Evolutionary conservation across 2,329 filamentous ascomycete genomes (phyloP), one percentile per base, ranked within the genome.

Genomic region (Calonectria pseudoturangicola): DNA sequence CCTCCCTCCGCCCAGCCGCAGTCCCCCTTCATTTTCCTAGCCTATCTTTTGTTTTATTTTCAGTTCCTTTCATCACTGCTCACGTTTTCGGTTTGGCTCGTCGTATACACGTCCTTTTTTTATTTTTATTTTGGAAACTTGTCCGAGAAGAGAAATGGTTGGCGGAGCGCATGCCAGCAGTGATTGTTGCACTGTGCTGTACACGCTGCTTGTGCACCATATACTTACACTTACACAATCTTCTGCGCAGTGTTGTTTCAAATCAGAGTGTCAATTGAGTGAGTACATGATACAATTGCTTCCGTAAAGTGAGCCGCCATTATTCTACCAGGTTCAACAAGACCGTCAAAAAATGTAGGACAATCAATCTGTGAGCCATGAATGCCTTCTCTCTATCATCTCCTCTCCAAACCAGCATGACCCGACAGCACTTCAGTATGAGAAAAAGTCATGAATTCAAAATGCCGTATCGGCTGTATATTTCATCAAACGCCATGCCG

Each of bases 401-500:
- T 25, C 7, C 30, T 15, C 36, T 25, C 7, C 30, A 18, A 64
- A 73, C 70, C 72, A 72, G 65, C 71, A 74, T 68, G 54, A 43
- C 71, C 71, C 21, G 67, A 66, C 77, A 79, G 77, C 77, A 79
- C 72, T 77, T 79, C 71, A 76, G 54, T 60, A 60, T 74, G 72
- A 66, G 70, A 76, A 77, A 51, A 72, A 63, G 28, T 8, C 41
- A 28, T 51, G 68, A 18, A 43, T 77, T 78, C 66, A 78, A 77
- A 68, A 73, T 76, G 76, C 78, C 76, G 75, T 75, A 54, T 75
- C 10, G 70, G 70, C 65, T 72, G 70, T 72, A 60, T 54, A 72
- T 72, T 72, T 51, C 47, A 51, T 25, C 71, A 74, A 79, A 78
- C 78, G 77, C 78, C 74, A 66, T 74, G 74, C 76, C 78, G 74